phyloP scores from a whole-genome alignment of 2,329 filamentous ascomycete species.

The Neofusicoccum parvum region DNA sequence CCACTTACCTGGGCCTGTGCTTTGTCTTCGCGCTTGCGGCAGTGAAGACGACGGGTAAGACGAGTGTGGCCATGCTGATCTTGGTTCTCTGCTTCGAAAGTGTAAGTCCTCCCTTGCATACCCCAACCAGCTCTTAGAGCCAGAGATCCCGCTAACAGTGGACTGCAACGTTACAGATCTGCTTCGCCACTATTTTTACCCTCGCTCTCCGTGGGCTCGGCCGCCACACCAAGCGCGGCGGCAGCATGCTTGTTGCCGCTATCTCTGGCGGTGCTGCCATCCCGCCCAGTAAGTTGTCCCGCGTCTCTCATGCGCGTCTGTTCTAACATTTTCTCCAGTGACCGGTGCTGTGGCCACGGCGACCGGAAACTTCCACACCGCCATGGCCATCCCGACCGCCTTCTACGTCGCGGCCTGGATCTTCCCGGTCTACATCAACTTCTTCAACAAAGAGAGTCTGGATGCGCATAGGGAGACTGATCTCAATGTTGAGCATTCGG shows the following conservation, averaged over 20 bases:
- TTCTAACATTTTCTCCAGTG: not conserved
- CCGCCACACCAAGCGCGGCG: slow-evolving; percentile 33
- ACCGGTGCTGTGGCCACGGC: slow-evolving; percentile 24
- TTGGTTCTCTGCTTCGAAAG: slow-evolving; percentile 26
- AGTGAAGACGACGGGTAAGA: slow-evolving; percentile 22
- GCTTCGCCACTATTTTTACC: slow-evolving; percentile 30
- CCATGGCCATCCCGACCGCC: slow-evolving; percentile 26
- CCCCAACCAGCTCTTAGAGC: not conserved
- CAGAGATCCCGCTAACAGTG: not conserved
- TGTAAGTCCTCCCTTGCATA: not conserved
- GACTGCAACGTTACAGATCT: slow-evolving; percentile 15
- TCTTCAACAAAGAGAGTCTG: slow-evolving; percentile 23
- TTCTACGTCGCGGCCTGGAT: slow-evolving; percentile 26
- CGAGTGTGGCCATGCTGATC: slow-evolving; percentile 25
- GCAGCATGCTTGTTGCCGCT: slow-evolving; percentile 30
- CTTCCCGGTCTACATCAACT: slow-evolving; percentile 25
- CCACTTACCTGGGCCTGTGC: slow-evolving; percentile 24
- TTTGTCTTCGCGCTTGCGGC: slow-evolving; percentile 25
- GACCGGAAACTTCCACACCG: slow-evolving; percentile 25
- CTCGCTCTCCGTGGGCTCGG: slow-evolving; percentile 31
- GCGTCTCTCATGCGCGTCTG: not conserved
- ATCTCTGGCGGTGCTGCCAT: slow-evolving; percentile 32
- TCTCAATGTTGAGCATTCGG: slow-evolving; percentile 18
- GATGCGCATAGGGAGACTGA: slow-evolving; percentile 21
- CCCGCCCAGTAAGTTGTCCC: slow-evolving; percentile 26